Percentiles rank a stretch among this genome's conserved stretches.
phyloP scores from a whole-genome alignment of 306 rosid genomes.

The Begonia loranthoides region DNA sequence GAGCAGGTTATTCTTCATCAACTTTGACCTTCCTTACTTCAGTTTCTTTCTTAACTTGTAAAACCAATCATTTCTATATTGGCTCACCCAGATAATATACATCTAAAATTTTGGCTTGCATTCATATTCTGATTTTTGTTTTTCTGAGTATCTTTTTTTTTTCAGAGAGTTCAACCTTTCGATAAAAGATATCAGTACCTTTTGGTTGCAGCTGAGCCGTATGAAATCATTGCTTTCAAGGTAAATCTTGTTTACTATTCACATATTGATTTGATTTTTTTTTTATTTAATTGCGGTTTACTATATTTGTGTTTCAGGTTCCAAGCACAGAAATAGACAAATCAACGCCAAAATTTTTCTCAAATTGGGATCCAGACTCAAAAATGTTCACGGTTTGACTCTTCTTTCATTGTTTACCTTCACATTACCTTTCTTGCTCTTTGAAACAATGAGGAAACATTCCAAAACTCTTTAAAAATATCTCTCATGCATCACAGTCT shows the following conservation, averaged over 20 bases:
- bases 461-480: too few species aligned
- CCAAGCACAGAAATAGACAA: slow-evolving; percentile 94
- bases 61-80: too few species aligned
- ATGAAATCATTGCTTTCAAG: slow-evolving; percentile 87
- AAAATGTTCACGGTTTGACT: slow-evolving; percentile 84
- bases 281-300: not conserved
- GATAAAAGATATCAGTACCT: slow-evolving; percentile 85
- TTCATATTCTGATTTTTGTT: not conserved
- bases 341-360: slow-evolving; percentile 84
- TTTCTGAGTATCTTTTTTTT: slow-evolving; percentile 4
- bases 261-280: not conserved
- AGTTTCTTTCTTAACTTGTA: too few species aligned
- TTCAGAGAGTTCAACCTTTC: slow-evolving; percentile 65
- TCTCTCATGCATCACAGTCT: not conserved
- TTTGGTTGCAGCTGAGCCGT: slow-evolving; percentile 85
- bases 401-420: too few species aligned
- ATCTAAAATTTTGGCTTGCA: too few species aligned
- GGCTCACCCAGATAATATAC: too few species aligned
- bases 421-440: not conserved
- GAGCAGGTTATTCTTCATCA: slow-evolving; percentile 45
- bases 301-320: slow-evolving; percentile 36
- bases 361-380: slow-evolving; percentile 97
- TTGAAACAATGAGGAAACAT: not conserved
- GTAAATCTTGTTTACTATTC: slow-evolving; percentile 14
- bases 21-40: too few species aligned